Evolutionary conservation across 257 asterid species (phyloP).

Genomic region (Gentiana dahurica): DNA sequence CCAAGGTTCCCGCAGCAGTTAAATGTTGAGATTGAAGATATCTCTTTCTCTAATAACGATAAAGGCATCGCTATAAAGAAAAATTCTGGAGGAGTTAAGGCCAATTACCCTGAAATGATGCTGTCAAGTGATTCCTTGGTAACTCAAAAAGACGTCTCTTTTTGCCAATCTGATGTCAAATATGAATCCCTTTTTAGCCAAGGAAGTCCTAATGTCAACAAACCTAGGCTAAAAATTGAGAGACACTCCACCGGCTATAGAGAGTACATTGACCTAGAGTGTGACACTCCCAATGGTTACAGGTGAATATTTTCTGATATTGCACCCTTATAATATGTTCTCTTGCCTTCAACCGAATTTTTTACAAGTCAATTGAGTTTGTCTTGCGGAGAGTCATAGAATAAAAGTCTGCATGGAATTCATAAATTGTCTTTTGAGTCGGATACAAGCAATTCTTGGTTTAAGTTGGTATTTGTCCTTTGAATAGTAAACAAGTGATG

Average conservation of each 20-base stretch:
- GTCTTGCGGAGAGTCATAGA: too few species aligned
- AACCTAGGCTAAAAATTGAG: conserved; percentile 19
- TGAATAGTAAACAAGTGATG: too few species aligned
- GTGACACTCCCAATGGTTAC: conserved; percentile 35
- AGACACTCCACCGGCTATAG: conserved; percentile 18
- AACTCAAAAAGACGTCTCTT: conserved; percentile 19
- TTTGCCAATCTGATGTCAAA: conserved; percentile 21
- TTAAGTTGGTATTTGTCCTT: too few species aligned
- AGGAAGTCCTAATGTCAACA: conserved; percentile 18
- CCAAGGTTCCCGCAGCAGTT: conserved; percentile 26
- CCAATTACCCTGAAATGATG: conserved; percentile 18
- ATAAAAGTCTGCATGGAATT: too few species aligned
- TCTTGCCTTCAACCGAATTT: neutral
- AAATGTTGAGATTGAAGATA: conserved; percentile 25
- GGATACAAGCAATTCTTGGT: too few species aligned
- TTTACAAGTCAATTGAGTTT: too few species aligned
- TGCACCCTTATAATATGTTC: too few species aligned
- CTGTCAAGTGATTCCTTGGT: conserved; percentile 18
- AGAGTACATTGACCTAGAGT: conserved; percentile 44
- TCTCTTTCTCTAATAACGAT: conserved; percentile 22
- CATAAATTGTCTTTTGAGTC: too few species aligned
- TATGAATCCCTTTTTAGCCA: conserved; percentile 17
- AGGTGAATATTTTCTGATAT: conserved; percentile 31
- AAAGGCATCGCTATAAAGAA: conserved; percentile 18
- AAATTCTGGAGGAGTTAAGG: conserved; percentile 19